Conservation (phyloP, 192 early-diverging fungal genomes). For the Dimargaris cristalligena region DNA sequence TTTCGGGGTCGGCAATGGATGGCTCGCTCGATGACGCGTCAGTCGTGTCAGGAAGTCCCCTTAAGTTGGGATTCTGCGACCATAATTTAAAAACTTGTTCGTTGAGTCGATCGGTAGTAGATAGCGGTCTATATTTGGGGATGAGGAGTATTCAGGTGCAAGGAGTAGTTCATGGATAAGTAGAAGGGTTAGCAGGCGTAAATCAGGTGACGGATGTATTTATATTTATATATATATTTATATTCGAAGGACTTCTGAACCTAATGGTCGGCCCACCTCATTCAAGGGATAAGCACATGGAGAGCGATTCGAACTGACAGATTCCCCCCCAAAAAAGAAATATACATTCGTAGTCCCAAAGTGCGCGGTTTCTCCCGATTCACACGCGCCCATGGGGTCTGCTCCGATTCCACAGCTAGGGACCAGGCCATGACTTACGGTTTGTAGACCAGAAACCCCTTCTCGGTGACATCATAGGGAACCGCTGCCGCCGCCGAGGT, state of each 20-base stretch:
- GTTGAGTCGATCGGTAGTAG: not conserved
- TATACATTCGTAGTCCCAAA: not conserved
- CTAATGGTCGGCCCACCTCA: not conserved
- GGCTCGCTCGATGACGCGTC: too few species aligned
- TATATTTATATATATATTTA: not conserved
- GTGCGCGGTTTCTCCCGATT: not conserved
- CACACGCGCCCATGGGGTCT: too few species aligned
- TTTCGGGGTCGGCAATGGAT: too few species aligned
- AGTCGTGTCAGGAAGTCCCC: not conserved
- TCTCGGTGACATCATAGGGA: slow-evolving; percentile 8
- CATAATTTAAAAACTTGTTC: slow-evolving; percentile 8
- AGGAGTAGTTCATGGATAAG: not conserved
- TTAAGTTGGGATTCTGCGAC: not conserved
- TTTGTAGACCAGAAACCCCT: slow-evolving; percentile 1
- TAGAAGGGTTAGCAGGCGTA: not conserved
- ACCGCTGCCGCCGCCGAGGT: slow-evolving; percentile 6
- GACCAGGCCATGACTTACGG: not conserved
- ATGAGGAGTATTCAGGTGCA: not conserved
- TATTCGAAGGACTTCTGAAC: not conserved
- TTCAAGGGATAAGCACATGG: too few species aligned
- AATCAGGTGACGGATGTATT: not conserved
- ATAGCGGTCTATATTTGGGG: not conserved
- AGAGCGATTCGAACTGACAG: not conserved
- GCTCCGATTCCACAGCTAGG: not conserved
- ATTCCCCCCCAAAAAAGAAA: not conserved